Percentiles rank a stretch among this genome's conserved stretches.
These are phyloP conservation scores for Aspergillus transmontanensis DNA, from an alignment of 2,329 filamentous ascomycete genomes.

Conservation along the genomic window DNA sequence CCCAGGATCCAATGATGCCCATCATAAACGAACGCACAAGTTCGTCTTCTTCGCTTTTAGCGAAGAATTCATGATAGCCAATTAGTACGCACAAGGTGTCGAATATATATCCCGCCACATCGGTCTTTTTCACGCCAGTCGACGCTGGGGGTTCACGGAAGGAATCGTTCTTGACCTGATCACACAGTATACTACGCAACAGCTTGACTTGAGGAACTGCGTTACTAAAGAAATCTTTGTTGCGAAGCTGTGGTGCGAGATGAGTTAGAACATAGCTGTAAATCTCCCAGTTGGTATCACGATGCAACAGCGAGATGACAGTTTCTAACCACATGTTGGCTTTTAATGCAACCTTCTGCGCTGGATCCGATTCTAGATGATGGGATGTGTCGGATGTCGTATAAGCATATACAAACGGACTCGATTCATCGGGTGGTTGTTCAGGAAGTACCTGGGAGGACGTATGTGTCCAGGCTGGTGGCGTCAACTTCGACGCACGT, in stretches of 20 bases:
- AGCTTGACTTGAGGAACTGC: slow-evolving; percentile 74
- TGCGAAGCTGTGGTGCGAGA: slow-evolving; percentile 83
- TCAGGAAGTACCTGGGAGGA: slow-evolving; percentile 57
- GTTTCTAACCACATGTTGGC: slow-evolving; percentile 75
- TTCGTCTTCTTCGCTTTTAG: slow-evolving; percentile 84
- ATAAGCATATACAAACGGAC: slow-evolving; percentile 55
- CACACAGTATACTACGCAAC: slow-evolving; percentile 75
- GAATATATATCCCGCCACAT: slow-evolving; percentile 86
- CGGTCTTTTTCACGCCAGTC: slow-evolving; percentile 80
- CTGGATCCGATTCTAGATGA: slow-evolving; percentile 25
- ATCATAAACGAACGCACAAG: slow-evolving; percentile 83
- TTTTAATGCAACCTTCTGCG: slow-evolving; percentile 55
- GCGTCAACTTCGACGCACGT: slow-evolving; percentile 39
- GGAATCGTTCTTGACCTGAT: slow-evolving; percentile 74
- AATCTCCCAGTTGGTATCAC: slow-evolving; percentile 82
- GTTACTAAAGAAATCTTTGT: slow-evolving; percentile 79
- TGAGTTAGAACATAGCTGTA: slow-evolving; percentile 90
- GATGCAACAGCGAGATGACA: slow-evolving; percentile 71
- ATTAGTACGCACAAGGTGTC: slow-evolving; percentile 84
- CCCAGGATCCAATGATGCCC: slow-evolving; percentile 75
- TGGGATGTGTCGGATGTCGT: slow-evolving; percentile 39
- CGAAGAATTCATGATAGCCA: slow-evolving; percentile 85
- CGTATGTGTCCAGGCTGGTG: slow-evolving; percentile 61
- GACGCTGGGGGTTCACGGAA: slow-evolving; percentile 79
- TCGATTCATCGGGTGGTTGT: slow-evolving; percentile 51